phyloP scores from a whole-genome alignment of 306 rosid genomes.

The Inga oerstediana region DNA sequence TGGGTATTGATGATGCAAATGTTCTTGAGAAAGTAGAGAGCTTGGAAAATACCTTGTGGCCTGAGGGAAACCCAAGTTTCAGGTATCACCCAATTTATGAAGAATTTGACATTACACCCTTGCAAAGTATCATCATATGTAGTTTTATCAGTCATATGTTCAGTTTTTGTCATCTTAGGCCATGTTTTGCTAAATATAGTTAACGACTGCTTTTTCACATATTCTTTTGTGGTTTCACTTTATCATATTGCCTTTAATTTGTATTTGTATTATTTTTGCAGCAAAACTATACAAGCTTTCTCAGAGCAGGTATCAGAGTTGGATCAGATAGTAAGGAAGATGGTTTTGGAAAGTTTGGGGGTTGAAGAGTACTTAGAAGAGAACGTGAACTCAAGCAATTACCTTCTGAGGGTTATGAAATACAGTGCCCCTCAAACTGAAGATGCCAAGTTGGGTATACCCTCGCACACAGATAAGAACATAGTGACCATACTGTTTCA shows the following conservation, averaged over 20 bases:
- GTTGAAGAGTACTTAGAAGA: constrained; percentile 70
- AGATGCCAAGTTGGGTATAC: constrained; percentile 55
- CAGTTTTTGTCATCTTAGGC: too few species aligned
- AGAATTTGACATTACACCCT: too few species aligned
- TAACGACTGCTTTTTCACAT: too few species aligned
- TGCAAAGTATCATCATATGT: too few species aligned
- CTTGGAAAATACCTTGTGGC: constrained; percentile 26
- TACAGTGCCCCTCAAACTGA: constrained; percentile 64
- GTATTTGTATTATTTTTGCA: constrained; percentile 18
- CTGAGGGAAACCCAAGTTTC: constrained; percentile 42
- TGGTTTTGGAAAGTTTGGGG: constrained; percentile 74
- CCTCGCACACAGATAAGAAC: constrained; percentile 69
- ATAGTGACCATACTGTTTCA: constrained; percentile 63
- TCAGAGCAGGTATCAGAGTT: constrained; percentile 54
- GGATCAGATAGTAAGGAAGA: constrained; percentile 66
- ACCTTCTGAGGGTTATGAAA: constrained; percentile 70
- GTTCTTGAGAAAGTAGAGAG: constrained; percentile 43
- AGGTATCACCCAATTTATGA: constrained; percentile 34
- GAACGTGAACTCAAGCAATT: constrained; percentile 65
- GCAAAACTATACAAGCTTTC: constrained; percentile 57
- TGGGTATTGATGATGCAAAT: constrained; percentile 63
- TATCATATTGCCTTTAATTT: too few species aligned
- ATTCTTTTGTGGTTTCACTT: background rate
- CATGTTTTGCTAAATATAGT: too few species aligned
- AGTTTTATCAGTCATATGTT: too few species aligned